Evolutionary conservation across 257 asterid genomes (phyloP), one percentile per base, ranked within the genome.

Genomic region (Solanum ossicruentum): DNA sequence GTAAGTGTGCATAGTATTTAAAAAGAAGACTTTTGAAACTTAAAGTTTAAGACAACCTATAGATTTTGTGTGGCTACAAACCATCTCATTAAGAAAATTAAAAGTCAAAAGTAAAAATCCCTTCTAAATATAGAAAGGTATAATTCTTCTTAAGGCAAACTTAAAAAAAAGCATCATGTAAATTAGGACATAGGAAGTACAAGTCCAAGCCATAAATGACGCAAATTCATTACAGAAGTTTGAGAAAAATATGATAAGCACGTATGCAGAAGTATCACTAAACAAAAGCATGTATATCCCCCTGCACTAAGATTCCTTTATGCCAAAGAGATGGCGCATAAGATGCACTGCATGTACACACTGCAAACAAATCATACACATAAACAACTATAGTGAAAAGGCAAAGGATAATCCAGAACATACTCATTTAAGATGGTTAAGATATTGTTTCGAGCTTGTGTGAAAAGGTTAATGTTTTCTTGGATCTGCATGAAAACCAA

Each of bases 341-440:
- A 52, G 47, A 17, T 52, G 52, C 43, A 75, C 13, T 45, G 18
- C 58, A 73, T 47, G 20, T n/a, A 73, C 32, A 12, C 41, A 21
- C 81, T 52, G 82, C 47, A 26, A 72, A n/a, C 57, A 26, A 77
- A 77, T 23, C 82, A 77, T 77, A 43, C 47, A 17, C 23, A n/a
- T 26, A 26, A 23, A 26, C 49, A 77, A 23, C 13, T 26, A 28
- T 26, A 77, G 26, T 16, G 82, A 77, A 36, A 77, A 54, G 28
- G 49, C 49, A 54, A 51, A 77, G 65, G 57, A 52, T 51, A 16
- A 77, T 51, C 65, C 65, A 52, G 17, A 77, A 90, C 95, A 6
- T 93, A 94, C 98, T 93, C 97, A 66, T 92, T 92, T 88, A 94
- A 87, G 85, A 94, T 86, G 28, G 92, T 85, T 81, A 93, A 89